phyloP scores from a whole-genome alignment of 1,284 basidiomycete genomes.

The Cryptococcus amylolentus region DNA sequence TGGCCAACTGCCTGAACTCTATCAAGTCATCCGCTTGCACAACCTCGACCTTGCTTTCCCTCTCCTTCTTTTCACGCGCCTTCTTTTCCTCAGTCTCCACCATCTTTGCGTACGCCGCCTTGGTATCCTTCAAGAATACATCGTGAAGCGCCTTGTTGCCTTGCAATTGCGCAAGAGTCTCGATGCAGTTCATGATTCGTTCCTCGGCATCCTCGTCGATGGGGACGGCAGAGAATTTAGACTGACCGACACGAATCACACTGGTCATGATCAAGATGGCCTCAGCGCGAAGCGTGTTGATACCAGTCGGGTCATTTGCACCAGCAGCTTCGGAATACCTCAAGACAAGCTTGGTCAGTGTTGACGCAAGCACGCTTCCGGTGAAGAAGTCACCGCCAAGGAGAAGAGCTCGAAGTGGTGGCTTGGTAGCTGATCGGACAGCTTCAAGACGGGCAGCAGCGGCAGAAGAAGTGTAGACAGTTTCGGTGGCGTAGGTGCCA shows the following conservation, averaged over 20 bases:
- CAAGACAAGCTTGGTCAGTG: conserved; percentile 88
- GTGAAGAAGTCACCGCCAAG: conserved; percentile 98
- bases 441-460: conserved; percentile 68
- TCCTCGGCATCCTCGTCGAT: conserved; percentile 99
- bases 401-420: conserved; percentile 83
- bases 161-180: conserved; percentile 75
- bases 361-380: conserved; percentile 79
- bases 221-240: conserved; percentile 84
- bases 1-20: conserved; percentile 89
- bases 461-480: conserved; percentile 72
- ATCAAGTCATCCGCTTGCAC: conserved; percentile 93
- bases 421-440: conserved; percentile 81
- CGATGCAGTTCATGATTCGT: conserved; percentile 94
- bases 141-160: conserved; percentile 64
- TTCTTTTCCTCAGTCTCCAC: conserved; percentile 86
- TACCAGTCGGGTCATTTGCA: conserved; percentile 55
- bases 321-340: conserved; percentile 64
- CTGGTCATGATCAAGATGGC: conserved; percentile 99
- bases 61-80: conserved; percentile 80
- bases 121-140: conserved; percentile 90
- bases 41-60: conserved; percentile 66
- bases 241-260: conserved; percentile 93
- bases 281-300: conserved; percentile 81
- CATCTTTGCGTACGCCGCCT: conserved; percentile 92
- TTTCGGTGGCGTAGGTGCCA: conserved; percentile 97